Base-by-base conservation (phyloP, 73 alveolate species). In the Paramecium primaurelia region DNA sequence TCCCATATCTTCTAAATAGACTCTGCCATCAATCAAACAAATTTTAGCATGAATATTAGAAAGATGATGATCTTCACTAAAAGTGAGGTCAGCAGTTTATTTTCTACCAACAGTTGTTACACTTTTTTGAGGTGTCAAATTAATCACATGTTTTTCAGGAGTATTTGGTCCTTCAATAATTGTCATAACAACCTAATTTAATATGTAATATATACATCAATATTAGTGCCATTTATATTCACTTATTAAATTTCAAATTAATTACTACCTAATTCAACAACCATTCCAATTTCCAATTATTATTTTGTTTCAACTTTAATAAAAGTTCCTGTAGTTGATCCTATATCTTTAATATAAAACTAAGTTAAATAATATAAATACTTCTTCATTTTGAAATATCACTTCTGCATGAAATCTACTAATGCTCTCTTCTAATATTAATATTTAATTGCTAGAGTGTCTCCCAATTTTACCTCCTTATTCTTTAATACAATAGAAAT, bases 381-480 rank as follows among this genome's bases (percentile, higher is more conserved):
- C 91, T 47, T 80, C 91, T 18, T 89, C 75, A 42, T 89, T 83
- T 8, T 71, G 92, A 89, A 32, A 71, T 25, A 71, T 64, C 45
- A 96, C 90, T 84, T 96, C 98, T 60, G 97, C 96, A 64, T 96
- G 98, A 58, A 93, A 93, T 30, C 98, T 58, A n/a, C 96, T 92
- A 30, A 96, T 96, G 84, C 93, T 94, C 45, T 94, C 92, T 77
- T 96, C 98, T 20, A 96, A 95, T 22, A 96, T 96, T 28, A 96
- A 95, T 40, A 96, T 96, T 42, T 96, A 95, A 69, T 96, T 96
- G 54, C 97, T 96, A n/a, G 97, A 93, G 92, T 94, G 97, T 36
- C 98, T 69, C 22, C 98, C 98, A n/a, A 96, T 94, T 34, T 96
- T 88, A 22, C 97, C 98, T 28, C 98, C 98, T 30, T 85, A 83